Evolutionary conservation across 208 protist genomes (phyloP).

Genomic region (Kentomonas sorsogonicus): DNA sequence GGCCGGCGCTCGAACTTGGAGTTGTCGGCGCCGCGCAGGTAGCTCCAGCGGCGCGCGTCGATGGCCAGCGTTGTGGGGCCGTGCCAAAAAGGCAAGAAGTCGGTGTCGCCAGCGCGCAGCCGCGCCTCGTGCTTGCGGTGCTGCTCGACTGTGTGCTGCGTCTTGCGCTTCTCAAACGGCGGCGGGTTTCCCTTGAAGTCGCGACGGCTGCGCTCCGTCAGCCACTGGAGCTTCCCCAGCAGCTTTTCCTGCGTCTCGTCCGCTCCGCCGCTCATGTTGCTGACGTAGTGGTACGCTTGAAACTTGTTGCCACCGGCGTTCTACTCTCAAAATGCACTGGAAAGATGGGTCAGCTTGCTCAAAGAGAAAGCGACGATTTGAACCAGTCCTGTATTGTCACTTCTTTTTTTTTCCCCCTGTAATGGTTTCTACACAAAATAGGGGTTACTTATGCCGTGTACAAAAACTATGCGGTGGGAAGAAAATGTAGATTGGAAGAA

Average conservation of each 20-base stretch:
- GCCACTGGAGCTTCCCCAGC: conserved; percentile 69
- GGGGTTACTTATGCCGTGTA: too few species aligned
- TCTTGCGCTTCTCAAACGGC: conserved; percentile 62
- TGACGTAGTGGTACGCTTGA: too few species aligned
- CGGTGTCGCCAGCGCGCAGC: conserved; percentile 27
- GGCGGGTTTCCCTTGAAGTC: conserved; percentile 82
- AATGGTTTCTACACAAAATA: too few species aligned
- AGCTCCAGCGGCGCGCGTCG: conserved; percentile 39
- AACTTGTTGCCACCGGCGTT: too few species aligned
- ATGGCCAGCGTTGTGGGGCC: conserved; percentile 31
- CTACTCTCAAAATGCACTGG: too few species aligned
- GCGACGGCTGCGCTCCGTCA: conserved; percentile 54
- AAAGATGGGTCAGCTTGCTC: too few species aligned
- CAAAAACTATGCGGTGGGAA: too few species aligned
- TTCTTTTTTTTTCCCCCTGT: too few species aligned
- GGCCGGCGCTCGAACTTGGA: conserved; percentile 17
- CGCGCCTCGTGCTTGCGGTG: conserved; percentile 20
- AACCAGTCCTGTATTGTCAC: too few species aligned
- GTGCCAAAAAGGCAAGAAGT: conserved; percentile 74
- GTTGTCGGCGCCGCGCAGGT: conserved; percentile 33
- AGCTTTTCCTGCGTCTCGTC: conserved; percentile 44
- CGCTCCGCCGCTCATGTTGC: conserved; percentile 25
- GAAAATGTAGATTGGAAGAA: too few species aligned
- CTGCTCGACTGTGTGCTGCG: conserved; percentile 48
- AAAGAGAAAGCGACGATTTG: too few species aligned